Evolutionary conservation across 1,284 basidiomycete species (phyloP).

Genomic region (Athelia sp.): DNA sequence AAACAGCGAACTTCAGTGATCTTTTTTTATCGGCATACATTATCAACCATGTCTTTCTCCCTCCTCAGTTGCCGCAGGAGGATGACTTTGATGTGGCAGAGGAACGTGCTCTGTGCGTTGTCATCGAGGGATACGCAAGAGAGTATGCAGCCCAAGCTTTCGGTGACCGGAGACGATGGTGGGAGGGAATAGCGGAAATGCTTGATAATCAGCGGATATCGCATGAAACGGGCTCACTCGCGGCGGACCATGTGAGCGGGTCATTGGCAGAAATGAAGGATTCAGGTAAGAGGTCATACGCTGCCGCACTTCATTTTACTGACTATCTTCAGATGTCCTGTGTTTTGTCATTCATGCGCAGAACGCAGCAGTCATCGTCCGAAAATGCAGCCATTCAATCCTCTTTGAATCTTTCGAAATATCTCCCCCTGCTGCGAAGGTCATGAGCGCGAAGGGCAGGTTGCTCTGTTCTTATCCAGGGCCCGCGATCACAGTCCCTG

Average conservation of each 20-base stretch:
- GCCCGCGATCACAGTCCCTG: conserved; percentile 19
- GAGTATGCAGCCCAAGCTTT: neutral
- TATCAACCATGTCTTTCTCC: neutral
- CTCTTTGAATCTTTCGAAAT: conserved; percentile 32
- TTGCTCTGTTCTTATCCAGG: conserved; percentile 29
- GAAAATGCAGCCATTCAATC: conserved; percentile 14
- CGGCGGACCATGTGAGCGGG: neutral
- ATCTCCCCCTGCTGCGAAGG: conserved; percentile 11
- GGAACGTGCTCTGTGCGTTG: neutral
- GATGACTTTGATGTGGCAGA: neutral
- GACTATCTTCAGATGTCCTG: conserved; percentile 12
- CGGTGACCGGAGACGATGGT: neutral
- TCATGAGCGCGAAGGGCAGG: conserved; percentile 28
- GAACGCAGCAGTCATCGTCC: conserved; percentile 30
- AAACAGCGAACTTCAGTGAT: too few relatives aligned
- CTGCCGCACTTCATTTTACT: neutral
- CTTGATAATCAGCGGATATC: neutral
- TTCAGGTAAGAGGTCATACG: neutral
- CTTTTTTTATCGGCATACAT: neutral
- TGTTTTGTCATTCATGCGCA: conserved; percentile 26
- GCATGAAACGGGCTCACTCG: neutral
- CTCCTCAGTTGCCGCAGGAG: neutral
- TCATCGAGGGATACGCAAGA: neutral
- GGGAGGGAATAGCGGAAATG: neutral
- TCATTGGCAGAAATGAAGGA: neutral